A percentile compares a stretch with the other conserved stretches of the same genome.
Evolutionary conservation across 345 rosid genomes (phyloP).

Genomic region (Moricandia moricandioides): DNA sequence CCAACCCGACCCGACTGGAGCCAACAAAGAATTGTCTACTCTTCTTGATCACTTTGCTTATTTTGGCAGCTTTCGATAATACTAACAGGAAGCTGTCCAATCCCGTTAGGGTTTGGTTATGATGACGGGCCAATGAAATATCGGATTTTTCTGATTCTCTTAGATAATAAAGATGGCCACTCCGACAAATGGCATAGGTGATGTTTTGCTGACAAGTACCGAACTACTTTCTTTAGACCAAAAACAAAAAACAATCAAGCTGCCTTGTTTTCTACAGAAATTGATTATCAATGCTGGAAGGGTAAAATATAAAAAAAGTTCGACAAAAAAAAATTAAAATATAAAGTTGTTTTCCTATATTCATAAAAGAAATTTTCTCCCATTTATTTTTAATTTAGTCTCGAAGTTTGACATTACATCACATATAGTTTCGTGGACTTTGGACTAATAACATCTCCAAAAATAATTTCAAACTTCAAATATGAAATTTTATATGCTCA

Average conservation of each 20-base stretch:
- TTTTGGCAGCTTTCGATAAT: constrained; percentile 21
- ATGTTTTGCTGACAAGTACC: constrained; percentile 37
- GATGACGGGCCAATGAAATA: constrained; percentile 18
- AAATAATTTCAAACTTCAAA: too few species aligned
- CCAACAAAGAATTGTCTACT: constrained; percentile 29
- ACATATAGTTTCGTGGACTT: background rate
- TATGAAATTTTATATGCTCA: too few species aligned
- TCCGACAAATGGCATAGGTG: constrained; percentile 33
- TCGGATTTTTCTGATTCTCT: constrained; percentile 22
- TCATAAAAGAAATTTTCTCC: background rate
- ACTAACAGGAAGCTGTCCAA: constrained; percentile 21
- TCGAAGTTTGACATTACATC: background rate
- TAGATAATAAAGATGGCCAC: constrained; percentile 27
- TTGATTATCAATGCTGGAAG: background rate
- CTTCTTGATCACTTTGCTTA: constrained; percentile 8
- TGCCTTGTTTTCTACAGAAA: background rate
- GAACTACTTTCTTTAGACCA: constrained; percentile 9
- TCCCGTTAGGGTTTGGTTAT: constrained; percentile 29
- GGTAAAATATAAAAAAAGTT: background rate
- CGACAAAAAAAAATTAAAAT: too few species aligned
- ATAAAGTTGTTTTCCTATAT: background rate
- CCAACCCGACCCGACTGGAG: constrained; percentile 25
- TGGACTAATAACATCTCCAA: background rate
- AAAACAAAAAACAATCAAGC: constrained; percentile 3
- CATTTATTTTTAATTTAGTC: background rate